A percentile compares a stretch with the other conserved stretches of the same genome.
Evolutionary conservation across 1,284 basidiomycete species (phyloP).

Genomic region (Ganoderma sinense): DNA sequence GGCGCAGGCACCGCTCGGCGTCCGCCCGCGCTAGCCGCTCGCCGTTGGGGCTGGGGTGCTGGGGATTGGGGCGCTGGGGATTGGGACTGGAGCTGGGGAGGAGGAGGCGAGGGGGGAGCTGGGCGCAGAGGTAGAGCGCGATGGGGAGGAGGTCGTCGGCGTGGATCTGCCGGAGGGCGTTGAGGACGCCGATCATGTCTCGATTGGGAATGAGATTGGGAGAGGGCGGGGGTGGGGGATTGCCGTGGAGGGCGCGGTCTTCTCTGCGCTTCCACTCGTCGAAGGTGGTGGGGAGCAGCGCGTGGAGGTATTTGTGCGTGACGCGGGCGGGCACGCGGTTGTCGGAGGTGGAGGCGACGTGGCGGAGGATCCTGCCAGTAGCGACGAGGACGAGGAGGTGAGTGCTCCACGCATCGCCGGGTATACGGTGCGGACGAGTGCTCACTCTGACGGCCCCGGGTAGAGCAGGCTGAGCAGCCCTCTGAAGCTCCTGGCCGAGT

Average conservation of each 20-base stretch:
- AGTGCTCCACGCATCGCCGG: not conserved
- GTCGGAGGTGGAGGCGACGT: not conserved
- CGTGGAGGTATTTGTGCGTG: not conserved
- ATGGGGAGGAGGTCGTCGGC: not conserved
- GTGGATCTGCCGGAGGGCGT: not conserved
- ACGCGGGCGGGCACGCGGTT: not conserved
- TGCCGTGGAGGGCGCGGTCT: not conserved
- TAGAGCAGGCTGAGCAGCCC: not conserved
- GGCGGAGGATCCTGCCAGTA: slow-evolving; percentile 3
- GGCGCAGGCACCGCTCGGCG: not conserved
- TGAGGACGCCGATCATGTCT: not conserved
- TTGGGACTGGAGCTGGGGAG: too few relatives aligned
- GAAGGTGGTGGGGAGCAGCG: slow-evolving; percentile 1
- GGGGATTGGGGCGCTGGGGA: too few relatives aligned
- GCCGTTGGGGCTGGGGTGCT: too few relatives aligned
- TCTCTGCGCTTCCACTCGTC: not conserved
- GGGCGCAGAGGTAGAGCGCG: slow-evolving; percentile 1
- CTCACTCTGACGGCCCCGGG: slow-evolving; percentile 1
- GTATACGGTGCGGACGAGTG: too few relatives aligned
- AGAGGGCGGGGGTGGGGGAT: too few relatives aligned
- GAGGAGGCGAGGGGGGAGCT: not conserved
- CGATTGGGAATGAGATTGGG: not conserved
- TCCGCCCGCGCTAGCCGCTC: not conserved
- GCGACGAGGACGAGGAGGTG: not conserved
- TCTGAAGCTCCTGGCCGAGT: not conserved